Evolutionary conservation across 352 stramenopile species (phyloP), one percentile per base, ranked within the genome.

Genomic region (Phytophthora palmivora): DNA sequence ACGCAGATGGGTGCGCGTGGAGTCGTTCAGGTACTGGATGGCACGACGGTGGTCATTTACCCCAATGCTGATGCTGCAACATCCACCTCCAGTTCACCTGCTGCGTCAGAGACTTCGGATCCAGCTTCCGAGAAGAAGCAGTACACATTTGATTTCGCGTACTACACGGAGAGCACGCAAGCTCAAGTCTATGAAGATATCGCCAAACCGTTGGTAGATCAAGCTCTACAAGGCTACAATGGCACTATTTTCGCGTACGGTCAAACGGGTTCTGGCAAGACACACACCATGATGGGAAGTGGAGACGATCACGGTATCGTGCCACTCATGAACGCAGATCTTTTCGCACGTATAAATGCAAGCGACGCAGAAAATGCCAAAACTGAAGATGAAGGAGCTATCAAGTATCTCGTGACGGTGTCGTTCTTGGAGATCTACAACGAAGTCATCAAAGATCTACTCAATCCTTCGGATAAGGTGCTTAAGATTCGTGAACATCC

Each of bases 391-490:
- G 54, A 73, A 18, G 58, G 58, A 44, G 70, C 57, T 4, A 72
- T 82, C 41, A 88, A 97, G 62, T 98, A 88, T 62, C 75, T 97
- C 26, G 79, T 98, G 14, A 92, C 85, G 1, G 91, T 97, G 14
- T 97, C 89, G n/a, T 98, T 97, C 60, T 72, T 98, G 18, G 94
- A 98, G 58, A 97, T 98, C 53, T 98, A 98, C 78, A 98, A 98
- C 66, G 95, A 98, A 64, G 84, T 96, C 1, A 96, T 98, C 57
- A 92, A 96, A 34, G 95, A 98, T 58, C 64, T 98, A 52, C 82
- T 98, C 14, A 97, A 98, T 56, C 90, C 92, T 6, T 92, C 87
- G 3, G 90, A 96, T 58, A 95, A 97, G 51, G 39, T 95, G 52
- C 85, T 98, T 51, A 92, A 97, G 67, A 96, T 98, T 46, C 88